Percentiles rank a stretch among this genome's conserved stretches.
Conservation (phyloP, 352 stramenopile genomes). For the Phytophthora ohioensis region DNA sequence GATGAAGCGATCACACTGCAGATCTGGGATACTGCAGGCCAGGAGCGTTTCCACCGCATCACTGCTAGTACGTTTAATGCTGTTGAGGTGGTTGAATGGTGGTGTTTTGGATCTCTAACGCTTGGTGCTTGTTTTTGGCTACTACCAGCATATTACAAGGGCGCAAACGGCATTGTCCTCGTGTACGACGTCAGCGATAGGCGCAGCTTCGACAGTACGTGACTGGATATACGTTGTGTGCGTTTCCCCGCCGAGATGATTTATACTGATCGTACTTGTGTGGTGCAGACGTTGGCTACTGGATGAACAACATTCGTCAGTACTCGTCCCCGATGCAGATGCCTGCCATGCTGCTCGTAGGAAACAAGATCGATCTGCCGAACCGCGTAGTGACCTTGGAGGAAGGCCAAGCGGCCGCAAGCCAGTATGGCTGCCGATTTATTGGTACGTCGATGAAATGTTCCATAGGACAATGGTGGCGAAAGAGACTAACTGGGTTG, state of each 20-base stretch:
- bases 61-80: conserved; percentile 80
- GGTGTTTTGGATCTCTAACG: conserved; percentile 20
- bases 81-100: not conserved
- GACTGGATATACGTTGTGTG: conserved; percentile 15
- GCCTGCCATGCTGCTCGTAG: conserved; percentile 88
- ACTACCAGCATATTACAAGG: conserved; percentile 92
- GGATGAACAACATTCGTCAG: conserved; percentile 96
- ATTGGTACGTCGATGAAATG: conserved; percentile 61
- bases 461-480: not conserved
- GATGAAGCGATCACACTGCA: conserved; percentile 92
- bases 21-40: conserved; percentile 96
- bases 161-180: conserved; percentile 93
- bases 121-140: conserved; percentile 6
- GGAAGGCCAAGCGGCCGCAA: conserved; percentile 81
- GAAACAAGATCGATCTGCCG: conserved; percentile 94
- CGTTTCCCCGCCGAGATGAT: not conserved
- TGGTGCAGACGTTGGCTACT: conserved; percentile 91
- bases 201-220: conserved; percentile 93
- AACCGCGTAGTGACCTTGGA: conserved; percentile 83
- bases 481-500: conserved; percentile 16
- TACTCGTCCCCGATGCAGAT: conserved; percentile 80
- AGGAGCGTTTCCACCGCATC: conserved; percentile 95
- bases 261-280: conserved; percentile 25
- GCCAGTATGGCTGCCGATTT: conserved; percentile 88
- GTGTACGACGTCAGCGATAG: conserved; percentile 94